Conservation (phyloP, 1,284 basidiomycete genomes). For the Ustilago crameri region DNA sequence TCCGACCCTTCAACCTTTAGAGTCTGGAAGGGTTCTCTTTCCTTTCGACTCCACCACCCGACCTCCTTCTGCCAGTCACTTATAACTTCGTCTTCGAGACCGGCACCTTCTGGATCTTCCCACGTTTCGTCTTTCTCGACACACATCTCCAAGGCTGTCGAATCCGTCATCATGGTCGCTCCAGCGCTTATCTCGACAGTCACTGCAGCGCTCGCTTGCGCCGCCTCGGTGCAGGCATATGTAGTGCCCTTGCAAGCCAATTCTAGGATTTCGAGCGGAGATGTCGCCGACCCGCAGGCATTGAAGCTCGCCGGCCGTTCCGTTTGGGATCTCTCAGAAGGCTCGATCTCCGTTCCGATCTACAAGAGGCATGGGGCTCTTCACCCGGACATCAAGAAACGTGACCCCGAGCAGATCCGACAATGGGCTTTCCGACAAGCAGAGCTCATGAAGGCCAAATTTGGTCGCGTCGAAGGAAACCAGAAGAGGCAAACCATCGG, state of each 20-base stretch:
- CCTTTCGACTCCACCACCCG: too few relatives aligned
- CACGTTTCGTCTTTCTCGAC: background rate
- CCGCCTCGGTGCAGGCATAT: conserved; percentile 31
- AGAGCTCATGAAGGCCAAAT: conserved; percentile 48
- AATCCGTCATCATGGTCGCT: conserved; percentile 19
- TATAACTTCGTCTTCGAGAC: too few relatives aligned
- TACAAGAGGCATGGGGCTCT: conserved; percentile 37
- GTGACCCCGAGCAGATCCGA: conserved; percentile 30
- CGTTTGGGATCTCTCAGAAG: conserved; percentile 18
- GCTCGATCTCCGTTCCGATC: conserved; percentile 45
- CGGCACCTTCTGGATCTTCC: background rate
- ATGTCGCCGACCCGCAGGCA: conserved; percentile 26
- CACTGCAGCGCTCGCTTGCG: conserved; percentile 37
- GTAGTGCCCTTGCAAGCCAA: conserved; percentile 35
- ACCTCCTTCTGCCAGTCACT: too few relatives aligned
- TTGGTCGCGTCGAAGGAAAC: conserved; percentile 9
- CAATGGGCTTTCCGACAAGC: conserved; percentile 51
- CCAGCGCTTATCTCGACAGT: conserved; percentile 28
- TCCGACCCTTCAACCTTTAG: background rate
- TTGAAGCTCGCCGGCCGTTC: conserved; percentile 27
- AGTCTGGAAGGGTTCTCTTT: background rate
- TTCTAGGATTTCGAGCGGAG: conserved; percentile 13
- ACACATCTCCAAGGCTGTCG: background rate
- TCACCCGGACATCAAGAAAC: conserved; percentile 35
- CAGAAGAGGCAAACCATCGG: conserved; percentile 55